Evolutionary conservation across 345 rosid genomes (phyloP), one percentile per base, ranked within the genome.

Genomic region (Camelina sativa): DNA sequence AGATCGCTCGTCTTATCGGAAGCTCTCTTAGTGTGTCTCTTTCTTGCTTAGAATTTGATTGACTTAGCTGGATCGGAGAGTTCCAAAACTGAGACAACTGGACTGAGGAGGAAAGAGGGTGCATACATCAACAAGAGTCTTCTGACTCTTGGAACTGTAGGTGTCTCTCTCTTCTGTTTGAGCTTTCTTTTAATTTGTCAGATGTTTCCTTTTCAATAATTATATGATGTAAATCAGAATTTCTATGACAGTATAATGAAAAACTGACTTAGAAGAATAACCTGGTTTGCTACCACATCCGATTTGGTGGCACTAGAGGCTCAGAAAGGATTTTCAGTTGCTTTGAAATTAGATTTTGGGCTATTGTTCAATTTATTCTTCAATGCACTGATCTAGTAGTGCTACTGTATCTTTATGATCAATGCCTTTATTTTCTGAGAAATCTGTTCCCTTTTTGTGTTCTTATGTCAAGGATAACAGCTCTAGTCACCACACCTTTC

Each of bases 11-110:
- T 43, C 41, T 20, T 59, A 55, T 37, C 25, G 38, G 11, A 62
- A 75, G 46, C 65, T 57, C 53, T 76, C 62, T 64, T 67, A 60
- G 38, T 28, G 89, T 83, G 64, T 62, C 61, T 79, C 22, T 16
- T 73, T 62, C 13, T 76, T 80, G 55, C 72, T 50, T 82, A 96
- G 99, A 96, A 96, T 87, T 83, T 96, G 88, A 96, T 96, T 46
- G 99, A 96, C 80, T 86, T 96, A 55, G 99, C 99, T 80, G 99
- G 99, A 78, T 96, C 99, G 54, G 99, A 96, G 87, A 96, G 99
- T 83, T 92, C 99, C 75, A 96, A 96, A 84, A 92, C 99, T 22
- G 99, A 96, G 82, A 96, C 99, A 69, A 92, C 96, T 65, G 99
- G 99, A 65, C 50, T 96, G 48, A 79, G 99, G 81, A 89, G 99